phyloP scores from a whole-genome alignment of 1,284 basidiomycete species.

The Heterobasidion irregulare region DNA sequence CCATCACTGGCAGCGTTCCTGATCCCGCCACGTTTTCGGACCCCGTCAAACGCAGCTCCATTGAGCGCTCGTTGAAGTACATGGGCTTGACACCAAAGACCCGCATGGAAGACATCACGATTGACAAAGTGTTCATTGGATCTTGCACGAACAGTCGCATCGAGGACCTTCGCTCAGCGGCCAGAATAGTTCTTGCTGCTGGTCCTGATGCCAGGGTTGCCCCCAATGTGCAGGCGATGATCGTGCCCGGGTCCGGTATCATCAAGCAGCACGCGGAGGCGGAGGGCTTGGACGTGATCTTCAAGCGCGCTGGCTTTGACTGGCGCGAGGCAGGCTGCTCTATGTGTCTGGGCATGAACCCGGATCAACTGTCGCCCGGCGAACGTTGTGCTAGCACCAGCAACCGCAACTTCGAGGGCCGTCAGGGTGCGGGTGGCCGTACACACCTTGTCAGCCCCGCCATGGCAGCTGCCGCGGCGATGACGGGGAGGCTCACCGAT shows the following conservation, averaged over 20 bases:
- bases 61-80: slow-evolving; percentile 81
- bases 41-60: slow-evolving; percentile 60
- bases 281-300: slow-evolving; percentile 85
- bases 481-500: slow-evolving; percentile 84
- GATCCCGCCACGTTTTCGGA: slow-evolving; percentile 69
- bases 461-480: slow-evolving; percentile 93
- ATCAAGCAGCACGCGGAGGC: slow-evolving; percentile 94
- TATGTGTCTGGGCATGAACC: slow-evolving; percentile 98
- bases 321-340: slow-evolving; percentile 98
- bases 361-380: slow-evolving; percentile 84
- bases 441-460: slow-evolving; percentile 93
- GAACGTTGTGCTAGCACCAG: slow-evolving; percentile 95
- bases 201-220: slow-evolving; percentile 78
- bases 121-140: slow-evolving; percentile 96
- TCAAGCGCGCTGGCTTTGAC: slow-evolving; percentile 93
- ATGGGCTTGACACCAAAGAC: slow-evolving; percentile 87
- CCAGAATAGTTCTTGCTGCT: slow-evolving; percentile 71
- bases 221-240: slow-evolving; percentile 80
- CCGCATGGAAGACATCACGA: slow-evolving; percentile 75
- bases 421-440: slow-evolving; percentile 85
- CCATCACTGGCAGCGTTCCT: slow-evolving; percentile 83
- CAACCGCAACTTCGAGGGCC: slow-evolving; percentile 96
- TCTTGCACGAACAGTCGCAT: slow-evolving; percentile 97
- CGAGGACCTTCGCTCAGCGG: slow-evolving; percentile 90
- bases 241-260: slow-evolving; percentile 92